Percentiles rank a stretch among this genome's conserved stretches.
phyloP scores from a whole-genome alignment of 257 asterid species.

The Echium plantagineum region DNA sequence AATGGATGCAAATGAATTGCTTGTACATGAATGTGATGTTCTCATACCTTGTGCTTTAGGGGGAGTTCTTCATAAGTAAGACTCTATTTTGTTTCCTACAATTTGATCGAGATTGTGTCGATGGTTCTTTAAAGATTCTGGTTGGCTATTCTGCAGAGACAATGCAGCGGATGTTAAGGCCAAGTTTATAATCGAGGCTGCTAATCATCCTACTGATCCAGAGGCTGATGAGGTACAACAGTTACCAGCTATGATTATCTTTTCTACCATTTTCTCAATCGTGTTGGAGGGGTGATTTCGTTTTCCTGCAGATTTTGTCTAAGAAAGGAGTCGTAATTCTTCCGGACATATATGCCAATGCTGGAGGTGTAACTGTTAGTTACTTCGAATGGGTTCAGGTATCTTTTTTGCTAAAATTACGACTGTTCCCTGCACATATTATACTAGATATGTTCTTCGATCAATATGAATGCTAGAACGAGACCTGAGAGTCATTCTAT shows the following conservation, averaged over 20 bases:
- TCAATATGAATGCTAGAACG: not conserved
- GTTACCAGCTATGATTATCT: conserved; percentile 1
- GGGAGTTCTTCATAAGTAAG: conserved; percentile 76
- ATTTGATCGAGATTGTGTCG: not conserved
- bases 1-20: conserved; percentile 60
- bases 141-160: conserved; percentile 38
- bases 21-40: conserved; percentile 70
- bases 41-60: conserved; percentile 93
- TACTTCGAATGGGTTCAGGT: conserved; percentile 99
- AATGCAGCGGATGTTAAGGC: conserved; percentile 65
- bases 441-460: not conserved
- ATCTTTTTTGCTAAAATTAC: not conserved
- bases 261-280: conserved; percentile 3
- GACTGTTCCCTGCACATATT: not conserved
- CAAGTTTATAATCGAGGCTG: conserved; percentile 76
- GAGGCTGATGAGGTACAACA: conserved; percentile 78
- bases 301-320: conserved; percentile 53
- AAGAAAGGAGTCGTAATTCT: conserved; percentile 66
- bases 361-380: conserved; percentile 93
- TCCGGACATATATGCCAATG: conserved; percentile 79
- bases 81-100: not conserved
- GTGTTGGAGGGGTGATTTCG: not conserved
- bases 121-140: conserved; percentile 3
- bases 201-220: conserved; percentile 91
- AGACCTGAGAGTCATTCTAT: conserved; percentile 3